Conservation (phyloP, 805 yeast species). For the Starmerella apis region DNA sequence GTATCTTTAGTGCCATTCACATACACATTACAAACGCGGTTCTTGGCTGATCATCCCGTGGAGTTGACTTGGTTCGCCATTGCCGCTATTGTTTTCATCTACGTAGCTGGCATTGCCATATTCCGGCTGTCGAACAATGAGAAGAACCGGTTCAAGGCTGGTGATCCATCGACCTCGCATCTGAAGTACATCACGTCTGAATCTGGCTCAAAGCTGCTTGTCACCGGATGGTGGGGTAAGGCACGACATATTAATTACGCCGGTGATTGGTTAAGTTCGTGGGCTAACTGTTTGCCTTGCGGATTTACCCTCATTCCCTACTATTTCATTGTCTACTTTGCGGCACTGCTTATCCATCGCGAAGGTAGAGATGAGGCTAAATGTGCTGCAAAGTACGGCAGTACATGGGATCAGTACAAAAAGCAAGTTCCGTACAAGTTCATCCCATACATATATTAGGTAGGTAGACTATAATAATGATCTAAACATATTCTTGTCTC, state of each 20-base stretch:
- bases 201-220: constrained; percentile 67
- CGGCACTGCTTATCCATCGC: constrained; percentile 70
- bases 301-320: constrained; percentile 76
- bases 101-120: constrained; percentile 59
- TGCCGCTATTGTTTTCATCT: constrained; percentile 39
- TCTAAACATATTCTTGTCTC: no score
- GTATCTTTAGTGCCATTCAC: constrained; percentile 86
- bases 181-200: constrained; percentile 60
- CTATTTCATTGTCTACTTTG: constrained; percentile 77
- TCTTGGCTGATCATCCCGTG: constrained; percentile 53
- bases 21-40: constrained; percentile 77
- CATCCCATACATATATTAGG: constrained; percentile 71
- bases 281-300: constrained; percentile 88
- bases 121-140: constrained; percentile 79
- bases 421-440: constrained; percentile 75
- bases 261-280: constrained; percentile 89
- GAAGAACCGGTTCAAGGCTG: constrained; percentile 72
- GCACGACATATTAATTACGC: constrained; percentile 91
- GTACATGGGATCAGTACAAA: constrained; percentile 78
- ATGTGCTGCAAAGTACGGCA: constrained; percentile 76
- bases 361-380: constrained; percentile 86
- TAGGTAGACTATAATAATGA: no score
- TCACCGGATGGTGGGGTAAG: constrained; percentile 93
- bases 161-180: constrained; percentile 51
- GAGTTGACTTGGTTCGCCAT: constrained; percentile 40